Percentiles rank a stretch among this genome's conserved stretches.
phyloP scores from a whole-genome alignment of 2,329 filamentous ascomycete species.

The Alternaria postmessia region DNA sequence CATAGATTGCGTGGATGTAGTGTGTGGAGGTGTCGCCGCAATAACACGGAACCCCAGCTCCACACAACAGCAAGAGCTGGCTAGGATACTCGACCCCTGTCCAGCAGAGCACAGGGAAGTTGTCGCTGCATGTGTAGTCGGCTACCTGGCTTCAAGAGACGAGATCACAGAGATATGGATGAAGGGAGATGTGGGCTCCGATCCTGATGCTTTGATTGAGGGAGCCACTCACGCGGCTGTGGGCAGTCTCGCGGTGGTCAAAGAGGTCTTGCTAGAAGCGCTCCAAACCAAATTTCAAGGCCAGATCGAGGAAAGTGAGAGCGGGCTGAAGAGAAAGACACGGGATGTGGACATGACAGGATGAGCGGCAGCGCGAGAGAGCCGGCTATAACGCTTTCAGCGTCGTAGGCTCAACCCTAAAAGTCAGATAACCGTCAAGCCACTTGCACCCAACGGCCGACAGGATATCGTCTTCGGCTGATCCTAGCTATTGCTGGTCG shows the following conservation, averaged over 20 bases:
- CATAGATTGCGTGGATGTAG: conserved; percentile 92
- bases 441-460: background rate
- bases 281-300: conserved; percentile 43
- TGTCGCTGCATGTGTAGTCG: conserved; percentile 85
- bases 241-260: conserved; percentile 66
- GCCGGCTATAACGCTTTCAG: background rate
- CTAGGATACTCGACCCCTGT: conserved; percentile 79
- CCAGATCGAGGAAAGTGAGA: conserved; percentile 24
- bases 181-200: conserved; percentile 70
- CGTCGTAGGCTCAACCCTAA: background rate
- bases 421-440: background rate
- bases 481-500: background rate
- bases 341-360: conserved; percentile 46
- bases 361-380: conserved; percentile 23
- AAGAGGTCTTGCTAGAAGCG: conserved; percentile 66
- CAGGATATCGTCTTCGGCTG: background rate
- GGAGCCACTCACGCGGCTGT: conserved; percentile 69
- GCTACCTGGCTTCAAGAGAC: conserved; percentile 84
- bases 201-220: conserved; percentile 65
- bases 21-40: conserved; percentile 88
- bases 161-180: conserved; percentile 96
- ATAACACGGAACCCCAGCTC: conserved; percentile 61
- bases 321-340: conserved; percentile 36
- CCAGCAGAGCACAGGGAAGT: conserved; percentile 81
- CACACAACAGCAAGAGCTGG: conserved; percentile 42